These are phyloP conservation scores for Brettanomyces bruxellensis DNA, from an alignment of 805 yeast genomes.

Conservation along the genomic window DNA sequence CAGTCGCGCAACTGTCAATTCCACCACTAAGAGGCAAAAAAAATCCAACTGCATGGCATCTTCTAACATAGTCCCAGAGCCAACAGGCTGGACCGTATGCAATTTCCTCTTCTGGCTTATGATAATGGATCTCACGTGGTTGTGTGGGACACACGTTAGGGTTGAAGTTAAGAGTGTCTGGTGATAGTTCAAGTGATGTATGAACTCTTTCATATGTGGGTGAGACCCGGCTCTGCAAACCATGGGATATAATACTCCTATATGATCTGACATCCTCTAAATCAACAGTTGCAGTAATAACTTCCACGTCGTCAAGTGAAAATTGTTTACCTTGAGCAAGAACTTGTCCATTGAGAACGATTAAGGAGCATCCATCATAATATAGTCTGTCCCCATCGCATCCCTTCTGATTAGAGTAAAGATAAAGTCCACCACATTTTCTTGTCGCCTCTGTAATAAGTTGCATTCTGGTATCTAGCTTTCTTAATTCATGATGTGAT, in stretches of 20 bases:
- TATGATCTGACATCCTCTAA: constrained; percentile 84
- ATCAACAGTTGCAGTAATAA: constrained; percentile 89
- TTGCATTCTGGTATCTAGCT: constrained; percentile 74
- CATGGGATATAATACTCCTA: constrained; percentile 65
- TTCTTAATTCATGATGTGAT: constrained; percentile 93
- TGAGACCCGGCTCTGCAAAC: constrained; percentile 48
- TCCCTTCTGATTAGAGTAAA: constrained; percentile 92
- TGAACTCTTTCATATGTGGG: constrained; percentile 46
- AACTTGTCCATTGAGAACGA: constrained; percentile 84
- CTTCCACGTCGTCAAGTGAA: constrained; percentile 86
- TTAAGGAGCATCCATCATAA: constrained; percentile 95
- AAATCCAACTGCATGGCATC: constrained; percentile 85
- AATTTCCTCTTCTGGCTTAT: constrained; percentile 89
- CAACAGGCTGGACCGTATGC: constrained; percentile 99
- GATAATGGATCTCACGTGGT: constrained; percentile 46
- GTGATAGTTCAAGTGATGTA: constrained; percentile 60
- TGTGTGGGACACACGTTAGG: constrained; percentile 51
- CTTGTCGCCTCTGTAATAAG: constrained; percentile 87
- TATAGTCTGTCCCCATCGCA: constrained; percentile 97
- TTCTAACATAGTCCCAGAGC: constrained; percentile 96
- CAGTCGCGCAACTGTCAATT: constrained; percentile 96
- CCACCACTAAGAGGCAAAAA: constrained; percentile 96
- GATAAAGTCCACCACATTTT: constrained; percentile 92
- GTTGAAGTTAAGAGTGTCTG: constrained; percentile 48
- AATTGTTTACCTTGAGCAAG: constrained; percentile 94